A percentile compares a stretch with the other conserved stretches of the same genome.
These are phyloP conservation scores for Kodamaea plutei DNA, from an alignment of 1,139 yeast genomes.

Conservation along the genomic window DNA sequence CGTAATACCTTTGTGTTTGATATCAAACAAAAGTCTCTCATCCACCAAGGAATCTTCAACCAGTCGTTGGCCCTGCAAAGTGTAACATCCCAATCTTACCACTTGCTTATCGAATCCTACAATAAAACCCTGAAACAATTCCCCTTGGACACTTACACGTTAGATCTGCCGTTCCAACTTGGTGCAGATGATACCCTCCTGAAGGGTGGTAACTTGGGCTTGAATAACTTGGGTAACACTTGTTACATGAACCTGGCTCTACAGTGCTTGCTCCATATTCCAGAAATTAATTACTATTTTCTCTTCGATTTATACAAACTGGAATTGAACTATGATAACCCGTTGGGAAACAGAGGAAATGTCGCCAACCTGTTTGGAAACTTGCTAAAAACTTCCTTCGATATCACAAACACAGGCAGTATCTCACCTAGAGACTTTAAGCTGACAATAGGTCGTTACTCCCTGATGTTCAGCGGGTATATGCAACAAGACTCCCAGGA, in stretches of 20 bases:
- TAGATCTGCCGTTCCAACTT: conserved; percentile 17
- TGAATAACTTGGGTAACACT: conserved; percentile 83
- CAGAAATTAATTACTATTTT: conserved; percentile 78
- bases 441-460: conserved; percentile 70
- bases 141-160: conserved; percentile 28
- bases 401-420: conserved; percentile 15
- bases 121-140: conserved; percentile 23
- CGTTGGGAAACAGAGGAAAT: conserved; percentile 79
- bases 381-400: conserved; percentile 59
- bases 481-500: conserved; percentile 97
- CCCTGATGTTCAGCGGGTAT: conserved; percentile 81
- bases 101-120: conserved; percentile 31
- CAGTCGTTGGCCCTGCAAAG: conserved; percentile 32
- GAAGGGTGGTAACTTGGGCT: conserved; percentile 49
- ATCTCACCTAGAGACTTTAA: conserved; percentile 75
- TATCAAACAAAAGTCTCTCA: conserved; percentile 27
- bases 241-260: conserved; percentile 97
- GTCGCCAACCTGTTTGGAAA: conserved; percentile 74
- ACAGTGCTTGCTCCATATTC: conserved; percentile 84
- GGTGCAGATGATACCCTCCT: conserved; percentile 13
- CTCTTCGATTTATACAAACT: conserved; percentile 52
- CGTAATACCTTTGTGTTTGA: conserved; percentile 28
- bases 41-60: conserved; percentile 22
- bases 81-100: conserved; percentile 23
- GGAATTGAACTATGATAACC: conserved; percentile 74